These are phyloP conservation scores for Hemisphaericaspora nanyangensis DNA, from an alignment of 805 yeast species.

Conservation along the genomic window DNA sequence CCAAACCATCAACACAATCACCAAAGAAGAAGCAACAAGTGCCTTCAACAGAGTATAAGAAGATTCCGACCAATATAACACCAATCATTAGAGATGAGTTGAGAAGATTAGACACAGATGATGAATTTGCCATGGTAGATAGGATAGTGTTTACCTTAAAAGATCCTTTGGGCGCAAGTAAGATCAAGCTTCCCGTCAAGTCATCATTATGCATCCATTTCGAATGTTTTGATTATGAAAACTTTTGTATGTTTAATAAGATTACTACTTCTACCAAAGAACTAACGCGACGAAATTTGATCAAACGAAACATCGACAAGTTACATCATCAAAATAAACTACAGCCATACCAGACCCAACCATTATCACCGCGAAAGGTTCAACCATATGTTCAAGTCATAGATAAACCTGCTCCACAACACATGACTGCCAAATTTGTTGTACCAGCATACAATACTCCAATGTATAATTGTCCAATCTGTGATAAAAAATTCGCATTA, in stretches of 20 bases:
- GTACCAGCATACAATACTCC: conserved; percentile 16
- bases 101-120: conserved; percentile 17
- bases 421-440: conserved; percentile 3
- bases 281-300: conserved; percentile 23
- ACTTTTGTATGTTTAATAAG: conserved; percentile 36
- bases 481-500: conserved; percentile 32
- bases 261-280: conserved; percentile 26
- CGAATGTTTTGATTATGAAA: conserved; percentile 43
- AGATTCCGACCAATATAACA: conserved; percentile 26
- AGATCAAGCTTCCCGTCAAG: conserved; percentile 38
- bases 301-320: conserved; percentile 6
- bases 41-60: conserved; percentile 14
- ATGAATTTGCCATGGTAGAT: conserved; percentile 31
- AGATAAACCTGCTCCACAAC: not conserved
- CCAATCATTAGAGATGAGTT: conserved; percentile 27
- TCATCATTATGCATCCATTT: conserved; percentile 35
- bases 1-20: not conserved
- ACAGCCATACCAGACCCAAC: not conserved
- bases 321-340: conserved; percentile 3
- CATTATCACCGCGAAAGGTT: not conserved
- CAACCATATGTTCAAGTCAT: conserved; percentile 2
- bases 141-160: conserved; percentile 33
- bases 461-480: conserved; percentile 37
- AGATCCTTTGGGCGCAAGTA: conserved; percentile 39
- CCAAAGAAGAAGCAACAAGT: not conserved